Evolutionary conservation across 768 basidiomycete species (phyloP), one percentile per base, ranked within the genome.

Genomic region (Auricularia cornea): DNA sequence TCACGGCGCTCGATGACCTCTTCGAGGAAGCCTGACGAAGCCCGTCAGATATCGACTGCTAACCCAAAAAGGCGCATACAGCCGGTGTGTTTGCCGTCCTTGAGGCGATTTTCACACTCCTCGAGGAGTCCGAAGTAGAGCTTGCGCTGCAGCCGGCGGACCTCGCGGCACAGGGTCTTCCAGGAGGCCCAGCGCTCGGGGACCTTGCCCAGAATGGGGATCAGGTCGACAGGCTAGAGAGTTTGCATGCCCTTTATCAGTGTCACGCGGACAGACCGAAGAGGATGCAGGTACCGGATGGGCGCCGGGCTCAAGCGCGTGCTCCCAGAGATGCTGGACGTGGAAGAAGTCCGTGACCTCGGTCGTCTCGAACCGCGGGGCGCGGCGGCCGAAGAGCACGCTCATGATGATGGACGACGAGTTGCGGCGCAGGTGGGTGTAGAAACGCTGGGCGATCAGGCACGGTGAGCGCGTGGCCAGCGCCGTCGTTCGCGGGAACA

Each of bases 171-270:
- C 8, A 71, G 60, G 1, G 51, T 60, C 65, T 78, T 78, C 77
- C 77, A 77, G 10, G 67, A 61, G 4, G 75, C 75, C 68, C 68
- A 77, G 3, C 75, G 68, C 57, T 72, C 74, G 3, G 77, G 77
- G 2, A 78, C 67, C 48, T 72, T 67, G 29, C 67, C 67, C 12
- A 78, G 66, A 31, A 75, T 63, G 2, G 76, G 75, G 38, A 77
- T 62, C n/a, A 73, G 41, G 60, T 77, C 76, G 6, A 77, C 64
- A 5, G 76, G 76, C 3, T 57, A 26, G 5, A 10, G 29, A 20
- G 20, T 16, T 6, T 10, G 8, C 51, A 28, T 6, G 54, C 28
- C 26, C 18, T 10, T 26, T 20, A 23, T 48, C 44, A 48, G 54
- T 16, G 54, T 26, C 26, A 28, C 12, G 54, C 54, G 28, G 16